A percentile compares a stretch with the other conserved stretches of the same genome.
Conservation (phyloP, 495 filamentous ascomycete species). For the Podospora comata region DNA sequence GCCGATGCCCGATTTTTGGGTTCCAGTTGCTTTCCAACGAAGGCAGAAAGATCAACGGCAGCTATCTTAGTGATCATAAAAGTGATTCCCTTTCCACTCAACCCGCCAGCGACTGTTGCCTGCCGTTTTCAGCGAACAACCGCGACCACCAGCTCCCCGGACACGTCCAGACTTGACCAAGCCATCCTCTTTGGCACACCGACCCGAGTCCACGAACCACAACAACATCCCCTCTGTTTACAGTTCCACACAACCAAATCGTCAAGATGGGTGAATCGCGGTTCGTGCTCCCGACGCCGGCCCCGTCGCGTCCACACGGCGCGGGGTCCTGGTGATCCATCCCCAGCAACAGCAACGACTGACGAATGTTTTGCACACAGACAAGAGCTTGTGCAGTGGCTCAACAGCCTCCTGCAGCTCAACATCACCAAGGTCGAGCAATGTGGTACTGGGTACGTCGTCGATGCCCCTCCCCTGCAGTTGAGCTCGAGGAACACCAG, state of each 20-base stretch:
- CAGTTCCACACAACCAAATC: slow-evolving; percentile 16
- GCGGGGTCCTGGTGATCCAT: slow-evolving; percentile 7
- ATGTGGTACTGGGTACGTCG: slow-evolving; percentile 91
- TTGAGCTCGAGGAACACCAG: slow-evolving; percentile 17
- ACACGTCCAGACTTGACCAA: neutral
- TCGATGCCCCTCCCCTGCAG: slow-evolving; percentile 39
- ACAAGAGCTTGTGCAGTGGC: slow-evolving; percentile 94
- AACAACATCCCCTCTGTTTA: slow-evolving; percentile 9
- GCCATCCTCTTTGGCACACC: neutral
- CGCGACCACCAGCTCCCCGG: neutral
- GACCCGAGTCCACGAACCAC: neutral
- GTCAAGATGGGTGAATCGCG: slow-evolving; percentile 43
- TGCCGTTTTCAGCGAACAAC: slow-evolving; percentile 2
- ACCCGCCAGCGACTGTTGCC: slow-evolving; percentile 3
- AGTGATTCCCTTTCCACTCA: neutral
- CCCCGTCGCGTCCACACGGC: neutral
- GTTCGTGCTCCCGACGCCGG: slow-evolving; percentile 25
- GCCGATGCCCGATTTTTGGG: slow-evolving; percentile 27
- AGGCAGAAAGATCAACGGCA: slow-evolving; percentile 20
- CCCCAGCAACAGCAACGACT: slow-evolving; percentile 13
- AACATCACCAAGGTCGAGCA: slow-evolving; percentile 99
- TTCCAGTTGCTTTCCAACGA: slow-evolving; percentile 25
- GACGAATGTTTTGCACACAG: slow-evolving; percentile 43
- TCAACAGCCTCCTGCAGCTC: slow-evolving; percentile 94
- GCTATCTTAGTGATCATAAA: slow-evolving; percentile 7